Evolutionary conservation across 345 rosid species (phyloP).

Genomic region (Geranium rotundifolium): DNA sequence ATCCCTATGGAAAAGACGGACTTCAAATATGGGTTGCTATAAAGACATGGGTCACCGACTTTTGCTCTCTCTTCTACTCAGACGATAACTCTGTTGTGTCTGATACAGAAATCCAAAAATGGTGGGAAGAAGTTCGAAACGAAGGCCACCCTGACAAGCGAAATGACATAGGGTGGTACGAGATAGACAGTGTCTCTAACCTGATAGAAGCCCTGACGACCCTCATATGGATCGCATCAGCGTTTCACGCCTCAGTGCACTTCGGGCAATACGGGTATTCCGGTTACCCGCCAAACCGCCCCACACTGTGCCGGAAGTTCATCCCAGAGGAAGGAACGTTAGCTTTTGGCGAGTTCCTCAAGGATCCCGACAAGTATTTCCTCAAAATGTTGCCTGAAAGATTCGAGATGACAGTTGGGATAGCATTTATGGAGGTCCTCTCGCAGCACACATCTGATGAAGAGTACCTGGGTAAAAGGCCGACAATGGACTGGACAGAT

Average conservation of each 20-base stretch:
- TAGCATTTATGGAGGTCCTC: conserved; percentile 37
- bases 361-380: conserved; percentile 33
- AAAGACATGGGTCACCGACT: conserved; percentile 39
- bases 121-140: conserved; percentile 52
- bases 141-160: conserved; percentile 44
- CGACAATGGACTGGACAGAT: conserved; percentile 25
- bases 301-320: conserved; percentile 27
- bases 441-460: conserved; percentile 42
- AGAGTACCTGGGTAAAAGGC: conserved; percentile 41
- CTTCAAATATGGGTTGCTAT: conserved; percentile 50
- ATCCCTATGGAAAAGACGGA: conserved; percentile 55
- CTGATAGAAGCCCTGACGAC: conserved; percentile 36
- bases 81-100: conserved; percentile 27
- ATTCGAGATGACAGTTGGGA: conserved; percentile 25
- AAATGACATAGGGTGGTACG: conserved; percentile 40
- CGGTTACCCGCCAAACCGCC: conserved; percentile 46
- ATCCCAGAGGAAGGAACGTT: conserved; percentile 40
- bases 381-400: conserved; percentile 39
- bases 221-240: conserved; percentile 54
- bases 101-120: conserved; percentile 46
- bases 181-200: conserved; percentile 22
- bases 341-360: conserved; percentile 23
- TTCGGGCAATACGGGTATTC: conserved; percentile 52
- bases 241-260: conserved; percentile 44
- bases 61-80: conserved; percentile 39